These are phyloP conservation scores for Gastrolobium villosum DNA, from an alignment of 306 rosid genomes.

Conservation along the genomic window DNA sequence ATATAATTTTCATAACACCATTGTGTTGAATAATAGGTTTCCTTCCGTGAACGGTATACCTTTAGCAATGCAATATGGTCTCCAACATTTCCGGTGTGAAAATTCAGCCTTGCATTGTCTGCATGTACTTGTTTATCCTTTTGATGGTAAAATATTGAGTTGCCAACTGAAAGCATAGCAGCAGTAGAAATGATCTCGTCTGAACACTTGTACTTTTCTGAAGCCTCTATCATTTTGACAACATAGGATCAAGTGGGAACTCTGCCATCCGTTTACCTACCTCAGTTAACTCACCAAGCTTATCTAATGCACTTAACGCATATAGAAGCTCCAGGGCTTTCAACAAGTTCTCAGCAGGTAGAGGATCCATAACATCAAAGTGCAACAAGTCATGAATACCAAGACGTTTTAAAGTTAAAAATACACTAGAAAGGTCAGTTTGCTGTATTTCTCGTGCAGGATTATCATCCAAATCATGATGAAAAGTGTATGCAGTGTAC, in stretches of 20 bases:
- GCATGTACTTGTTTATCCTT: slow-evolving; percentile 99
- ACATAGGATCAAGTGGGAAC: slow-evolving; percentile 96
- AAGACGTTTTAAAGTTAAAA: slow-evolving; percentile 86
- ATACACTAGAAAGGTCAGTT: slow-evolving; percentile 93
- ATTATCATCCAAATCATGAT: slow-evolving; percentile 84
- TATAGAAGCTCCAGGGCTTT: slow-evolving; percentile 92
- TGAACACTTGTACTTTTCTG: slow-evolving; percentile 88
- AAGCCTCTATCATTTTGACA: slow-evolving; percentile 92
- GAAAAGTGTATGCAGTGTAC: slow-evolving; percentile 81
- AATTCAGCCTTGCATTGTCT: slow-evolving; percentile 91
- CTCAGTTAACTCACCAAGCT: slow-evolving; percentile 89
- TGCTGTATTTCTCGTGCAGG: slow-evolving; percentile 92
- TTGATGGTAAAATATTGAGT: slow-evolving; percentile 95
- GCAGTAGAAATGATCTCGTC: slow-evolving; percentile 89
- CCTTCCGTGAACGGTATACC: slow-evolving; percentile 97
- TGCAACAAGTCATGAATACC: slow-evolving; percentile 84
- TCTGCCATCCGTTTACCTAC: slow-evolving; percentile 95
- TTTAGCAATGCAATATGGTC: slow-evolving; percentile 90
- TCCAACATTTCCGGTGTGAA: slow-evolving; percentile 93
- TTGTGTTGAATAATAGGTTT: slow-evolving; percentile 93
- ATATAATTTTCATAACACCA: slow-evolving; percentile 96
- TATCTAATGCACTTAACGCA: slow-evolving; percentile 87
- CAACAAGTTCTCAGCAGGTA: slow-evolving; percentile 90
- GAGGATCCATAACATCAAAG: slow-evolving; percentile 99
- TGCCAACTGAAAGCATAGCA: slow-evolving; percentile 93